Evolutionary conservation across 495 filamentous ascomycete genomes (phyloP).

Genomic region (Chaetomium fimeti): DNA sequence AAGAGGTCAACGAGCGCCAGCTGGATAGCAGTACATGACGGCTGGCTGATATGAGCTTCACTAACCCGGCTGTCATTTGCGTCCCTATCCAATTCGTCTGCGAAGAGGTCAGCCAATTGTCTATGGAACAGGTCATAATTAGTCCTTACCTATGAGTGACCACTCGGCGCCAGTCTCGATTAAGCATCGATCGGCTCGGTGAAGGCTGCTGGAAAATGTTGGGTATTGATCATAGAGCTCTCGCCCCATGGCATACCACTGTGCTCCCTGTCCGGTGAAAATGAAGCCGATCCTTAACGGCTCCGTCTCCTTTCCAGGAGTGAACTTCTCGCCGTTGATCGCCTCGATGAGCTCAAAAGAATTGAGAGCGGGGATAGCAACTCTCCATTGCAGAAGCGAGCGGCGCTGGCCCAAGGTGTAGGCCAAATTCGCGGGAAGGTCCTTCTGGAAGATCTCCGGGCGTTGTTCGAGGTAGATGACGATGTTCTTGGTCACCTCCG

Average conservation of each 20-base stretch:
- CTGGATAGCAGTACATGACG: constrained; percentile 51
- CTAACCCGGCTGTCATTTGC: constrained; percentile 46
- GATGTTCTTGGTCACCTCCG: constrained; percentile 44
- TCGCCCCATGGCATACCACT: constrained; percentile 56
- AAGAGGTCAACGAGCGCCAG: constrained; percentile 56
- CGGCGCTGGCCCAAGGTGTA: constrained; percentile 46
- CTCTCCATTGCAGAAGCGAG: constrained; percentile 43
- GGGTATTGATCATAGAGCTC: constrained; percentile 47
- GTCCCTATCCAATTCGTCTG: constrained; percentile 17
- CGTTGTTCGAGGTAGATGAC: constrained; percentile 50
- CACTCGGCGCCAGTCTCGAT: constrained; percentile 28
- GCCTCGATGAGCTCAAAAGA: constrained; percentile 49
- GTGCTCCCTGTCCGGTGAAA: constrained; percentile 51
- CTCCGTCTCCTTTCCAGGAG: constrained; percentile 39
- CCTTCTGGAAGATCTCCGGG: constrained; percentile 47
- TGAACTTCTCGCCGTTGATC: constrained; percentile 41
- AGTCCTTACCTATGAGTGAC: constrained; percentile 29
- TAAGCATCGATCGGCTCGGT: constrained; percentile 29
- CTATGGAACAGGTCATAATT: constrained; percentile 8
- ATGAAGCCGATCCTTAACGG: constrained; percentile 43
- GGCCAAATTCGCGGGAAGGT: constrained; percentile 41
- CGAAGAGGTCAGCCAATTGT: constrained; percentile 26
- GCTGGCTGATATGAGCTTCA: constrained; percentile 48
- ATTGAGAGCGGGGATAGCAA: constrained; percentile 43
- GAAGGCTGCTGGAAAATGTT: constrained; percentile 36